Conservation (phyloP, 2,329 filamentous ascomycete genomes). For the Leptoxyphium fumago region DNA sequence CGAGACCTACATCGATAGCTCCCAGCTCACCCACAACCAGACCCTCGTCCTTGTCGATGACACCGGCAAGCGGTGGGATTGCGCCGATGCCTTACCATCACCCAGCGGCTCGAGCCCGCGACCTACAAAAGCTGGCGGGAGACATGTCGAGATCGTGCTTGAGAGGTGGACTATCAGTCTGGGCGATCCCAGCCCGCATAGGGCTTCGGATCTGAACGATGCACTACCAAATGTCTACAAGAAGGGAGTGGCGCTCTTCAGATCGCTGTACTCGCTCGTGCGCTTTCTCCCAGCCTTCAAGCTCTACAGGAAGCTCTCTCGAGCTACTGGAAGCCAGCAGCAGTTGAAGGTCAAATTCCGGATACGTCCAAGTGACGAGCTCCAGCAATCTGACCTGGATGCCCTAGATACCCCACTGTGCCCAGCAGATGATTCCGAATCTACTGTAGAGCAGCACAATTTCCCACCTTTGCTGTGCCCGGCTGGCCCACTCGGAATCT, state of each 20-base stretch:
- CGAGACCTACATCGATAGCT: constrained; percentile 58
- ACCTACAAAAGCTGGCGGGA: constrained; percentile 25
- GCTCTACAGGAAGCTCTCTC: constrained; percentile 60
- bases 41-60: constrained; percentile 80
- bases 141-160: constrained; percentile 58
- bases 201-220: constrained; percentile 40
- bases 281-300: constrained; percentile 78
- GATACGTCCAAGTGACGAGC: constrained; percentile 42
- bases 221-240: constrained; percentile 85
- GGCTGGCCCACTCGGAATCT: constrained; percentile 66
- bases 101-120: constrained; percentile 34
- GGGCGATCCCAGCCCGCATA: constrained; percentile 43
- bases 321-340: constrained; percentile 48
- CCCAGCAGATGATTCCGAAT: constrained; percentile 38
- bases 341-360: constrained; percentile 65
- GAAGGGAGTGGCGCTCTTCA: constrained; percentile 87
- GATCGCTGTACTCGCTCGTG: constrained; percentile 70
- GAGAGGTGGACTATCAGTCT: constrained; percentile 86
- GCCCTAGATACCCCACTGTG: constrained; percentile 56
- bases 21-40: constrained; percentile 66
- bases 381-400: constrained; percentile 35
- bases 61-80: constrained; percentile 83
- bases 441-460: constrained; percentile 54
- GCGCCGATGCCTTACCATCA: constrained; percentile 63
- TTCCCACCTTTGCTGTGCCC: constrained; percentile 80